Percentiles rank a stretch among this genome's conserved stretches.
These are phyloP conservation scores for Saussurea involucrata DNA, from an alignment of 129 eudicot species.

Conservation along the genomic window DNA sequence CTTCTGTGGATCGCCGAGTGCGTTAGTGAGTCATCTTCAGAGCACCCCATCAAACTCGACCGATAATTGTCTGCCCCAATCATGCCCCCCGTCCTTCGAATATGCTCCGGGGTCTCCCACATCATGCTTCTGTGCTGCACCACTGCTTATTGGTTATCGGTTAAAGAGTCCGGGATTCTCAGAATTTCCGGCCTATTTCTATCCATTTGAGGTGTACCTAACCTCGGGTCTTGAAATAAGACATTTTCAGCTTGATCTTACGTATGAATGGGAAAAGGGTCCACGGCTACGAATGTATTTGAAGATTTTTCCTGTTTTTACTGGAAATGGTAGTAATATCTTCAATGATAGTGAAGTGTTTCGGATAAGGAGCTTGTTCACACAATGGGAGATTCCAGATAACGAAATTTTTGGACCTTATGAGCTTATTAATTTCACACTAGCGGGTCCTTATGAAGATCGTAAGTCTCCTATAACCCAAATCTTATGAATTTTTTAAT, in stretches of 20 bases:
- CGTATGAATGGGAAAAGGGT: constrained; percentile 53
- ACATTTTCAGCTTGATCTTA: constrained; percentile 54
- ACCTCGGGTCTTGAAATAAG: constrained; percentile 48
- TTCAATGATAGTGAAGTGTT: constrained; percentile 64
- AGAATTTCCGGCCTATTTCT: constrained; percentile 40
- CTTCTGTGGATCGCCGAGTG: constrained; percentile 38
- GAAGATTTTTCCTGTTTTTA: constrained; percentile 55
- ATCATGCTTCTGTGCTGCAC: constrained; percentile 71
- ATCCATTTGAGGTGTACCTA: constrained; percentile 52
- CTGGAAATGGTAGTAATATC: neutral
- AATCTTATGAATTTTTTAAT: neutral
- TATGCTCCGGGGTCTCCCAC: constrained; percentile 59
- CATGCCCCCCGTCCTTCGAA: constrained; percentile 60
- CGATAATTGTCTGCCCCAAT: constrained; percentile 34
- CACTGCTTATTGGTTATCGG: constrained; percentile 62
- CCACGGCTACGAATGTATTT: constrained; percentile 65
- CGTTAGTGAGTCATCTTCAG: constrained; percentile 27
- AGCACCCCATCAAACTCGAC: constrained; percentile 29
- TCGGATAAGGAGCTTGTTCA: constrained; percentile 54
- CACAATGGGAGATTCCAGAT: constrained; percentile 71
- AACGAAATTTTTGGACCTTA: constrained; percentile 72
- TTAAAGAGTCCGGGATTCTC: constrained; percentile 76
- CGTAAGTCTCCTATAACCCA: constrained; percentile 42
- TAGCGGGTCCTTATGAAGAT: constrained; percentile 47
- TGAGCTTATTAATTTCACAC: constrained; percentile 66